Evolutionary conservation across 179 eudicot genomes (phyloP).

Genomic region (Beta corolliflora): DNA sequence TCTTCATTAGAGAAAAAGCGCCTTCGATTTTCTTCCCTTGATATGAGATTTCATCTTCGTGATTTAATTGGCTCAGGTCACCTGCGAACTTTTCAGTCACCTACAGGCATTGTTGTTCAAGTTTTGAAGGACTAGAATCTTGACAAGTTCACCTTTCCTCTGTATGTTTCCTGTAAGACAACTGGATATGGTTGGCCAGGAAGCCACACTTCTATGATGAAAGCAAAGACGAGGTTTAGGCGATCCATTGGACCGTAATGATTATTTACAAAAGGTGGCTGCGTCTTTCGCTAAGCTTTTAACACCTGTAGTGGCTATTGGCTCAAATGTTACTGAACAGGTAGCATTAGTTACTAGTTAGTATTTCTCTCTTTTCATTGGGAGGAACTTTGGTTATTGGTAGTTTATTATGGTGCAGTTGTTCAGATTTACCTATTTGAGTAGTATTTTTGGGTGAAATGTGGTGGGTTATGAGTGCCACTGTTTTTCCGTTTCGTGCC

Average conservation of each 20-base stretch:
- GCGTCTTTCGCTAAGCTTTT: background rate
- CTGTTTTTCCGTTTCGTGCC: background rate
- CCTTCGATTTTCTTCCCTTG: slow-evolving; percentile 75
- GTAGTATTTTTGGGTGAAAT: background rate
- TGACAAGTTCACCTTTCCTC: background rate
- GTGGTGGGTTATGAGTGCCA: background rate
- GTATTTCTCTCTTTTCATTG: background rate
- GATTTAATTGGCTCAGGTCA: slow-evolving; percentile 93
- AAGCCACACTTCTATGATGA: background rate
- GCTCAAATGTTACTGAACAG: slow-evolving; percentile 11
- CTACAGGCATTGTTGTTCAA: slow-evolving; percentile 79
- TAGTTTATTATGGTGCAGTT: no score
- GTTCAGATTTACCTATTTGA: background rate
- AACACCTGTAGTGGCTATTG: background rate
- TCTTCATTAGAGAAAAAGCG: slow-evolving; percentile 76
- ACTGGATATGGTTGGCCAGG: background rate
- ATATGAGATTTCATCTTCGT: slow-evolving; percentile 94
- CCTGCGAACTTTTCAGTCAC: slow-evolving; percentile 73
- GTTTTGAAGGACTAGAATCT: slow-evolving; percentile 61
- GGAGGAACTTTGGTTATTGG: background rate
- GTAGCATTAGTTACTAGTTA: background rate
- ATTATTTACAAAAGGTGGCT: background rate
- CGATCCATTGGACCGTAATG: slow-evolving; percentile 3
- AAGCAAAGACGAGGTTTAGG: background rate
- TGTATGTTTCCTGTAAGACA: slow-evolving; percentile 1